phyloP scores from a whole-genome alignment of 2,329 filamentous ascomycete genomes.

The Madurella mycetomatis region DNA sequence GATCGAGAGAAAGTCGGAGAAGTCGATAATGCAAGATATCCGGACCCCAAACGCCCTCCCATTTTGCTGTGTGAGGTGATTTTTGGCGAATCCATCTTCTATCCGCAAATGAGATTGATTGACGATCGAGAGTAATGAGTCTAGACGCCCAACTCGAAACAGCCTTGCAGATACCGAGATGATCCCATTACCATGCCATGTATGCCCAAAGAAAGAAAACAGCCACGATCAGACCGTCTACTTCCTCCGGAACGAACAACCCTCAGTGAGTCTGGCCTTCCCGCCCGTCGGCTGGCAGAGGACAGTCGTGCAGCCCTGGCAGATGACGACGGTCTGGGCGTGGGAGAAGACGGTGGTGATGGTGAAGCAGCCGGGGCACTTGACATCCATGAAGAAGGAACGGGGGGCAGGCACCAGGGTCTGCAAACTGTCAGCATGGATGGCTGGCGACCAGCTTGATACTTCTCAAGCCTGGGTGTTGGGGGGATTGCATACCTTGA shows the following conservation, averaged over 20 bases:
- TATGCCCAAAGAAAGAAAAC: conserved; percentile 41
- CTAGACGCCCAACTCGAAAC: conserved; percentile 32
- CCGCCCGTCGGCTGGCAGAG: conserved; percentile 99
- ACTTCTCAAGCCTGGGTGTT: not conserved
- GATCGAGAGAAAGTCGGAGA: conserved; percentile 38
- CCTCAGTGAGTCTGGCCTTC: conserved; percentile 98
- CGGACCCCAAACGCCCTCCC: conserved; percentile 70
- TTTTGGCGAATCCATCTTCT: conserved; percentile 65
- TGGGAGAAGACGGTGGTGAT: conserved; percentile 99
- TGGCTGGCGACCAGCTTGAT: not conserved
- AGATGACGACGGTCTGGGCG: conserved; percentile 99
- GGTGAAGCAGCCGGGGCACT: conserved; percentile 99
- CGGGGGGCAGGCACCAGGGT: conserved; percentile 92
- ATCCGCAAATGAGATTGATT: conserved; percentile 56
- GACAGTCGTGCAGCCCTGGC: conserved; percentile 98
- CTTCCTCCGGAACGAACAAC: conserved; percentile 99
- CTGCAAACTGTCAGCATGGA: conserved; percentile 41
- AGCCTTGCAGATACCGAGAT: conserved; percentile 56
- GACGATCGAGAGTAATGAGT: conserved; percentile 36
- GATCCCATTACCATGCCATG: conserved; percentile 50
- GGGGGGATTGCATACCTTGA: conserved; percentile 69
- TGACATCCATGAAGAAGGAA: conserved; percentile 99
- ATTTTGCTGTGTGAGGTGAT: conserved; percentile 44
- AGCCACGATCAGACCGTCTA: conserved; percentile 58
- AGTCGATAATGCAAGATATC: conserved; percentile 70